phyloP scores from a whole-genome alignment of 176 grass and related monocot genomes.

The Oryza meyeriana region DNA sequence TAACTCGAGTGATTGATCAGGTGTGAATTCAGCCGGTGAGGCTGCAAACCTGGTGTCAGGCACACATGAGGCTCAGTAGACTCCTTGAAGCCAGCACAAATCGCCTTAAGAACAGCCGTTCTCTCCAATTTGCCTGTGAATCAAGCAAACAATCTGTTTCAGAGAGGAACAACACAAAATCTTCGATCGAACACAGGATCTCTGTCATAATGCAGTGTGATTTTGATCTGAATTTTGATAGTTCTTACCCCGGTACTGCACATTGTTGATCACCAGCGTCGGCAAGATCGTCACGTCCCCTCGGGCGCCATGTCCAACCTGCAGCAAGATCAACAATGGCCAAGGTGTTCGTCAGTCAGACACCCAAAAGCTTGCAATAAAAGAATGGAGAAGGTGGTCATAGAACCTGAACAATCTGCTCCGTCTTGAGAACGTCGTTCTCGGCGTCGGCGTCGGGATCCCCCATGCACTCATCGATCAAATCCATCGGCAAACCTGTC shows the following conservation, averaged over 20 bases:
- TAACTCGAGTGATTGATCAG: neutral
- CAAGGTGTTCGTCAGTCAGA: neutral
- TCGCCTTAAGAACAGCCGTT: slow-evolving; percentile 65
- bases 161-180: neutral
- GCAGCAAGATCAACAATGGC: neutral
- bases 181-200: neutral
- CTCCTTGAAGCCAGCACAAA: slow-evolving; percentile 90
- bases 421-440: slow-evolving; percentile 72
- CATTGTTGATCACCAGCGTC: slow-evolving; percentile 84
- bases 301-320: slow-evolving; percentile 66
- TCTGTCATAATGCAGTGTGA: neutral
- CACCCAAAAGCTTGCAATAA: neutral
- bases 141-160: neutral
- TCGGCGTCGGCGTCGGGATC: slow-evolving; percentile 66
- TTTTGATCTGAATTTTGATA: neutral
- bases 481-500: slow-evolving; percentile 60
- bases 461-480: slow-evolving; percentile 75
- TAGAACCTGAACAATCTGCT: slow-evolving; percentile 71
- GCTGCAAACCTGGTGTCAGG: slow-evolving; percentile 54
- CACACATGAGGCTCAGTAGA: slow-evolving; percentile 77
- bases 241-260: slow-evolving; percentile 74
- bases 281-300: slow-evolving; percentile 91
- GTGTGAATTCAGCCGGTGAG: neutral
- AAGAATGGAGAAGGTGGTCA: neutral
- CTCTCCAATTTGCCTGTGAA: slow-evolving; percentile 74